Evolutionary conservation across 129 eudicot species (phyloP), one percentile per base, ranked within the genome.

Genomic region (Tagetes erecta): DNA sequence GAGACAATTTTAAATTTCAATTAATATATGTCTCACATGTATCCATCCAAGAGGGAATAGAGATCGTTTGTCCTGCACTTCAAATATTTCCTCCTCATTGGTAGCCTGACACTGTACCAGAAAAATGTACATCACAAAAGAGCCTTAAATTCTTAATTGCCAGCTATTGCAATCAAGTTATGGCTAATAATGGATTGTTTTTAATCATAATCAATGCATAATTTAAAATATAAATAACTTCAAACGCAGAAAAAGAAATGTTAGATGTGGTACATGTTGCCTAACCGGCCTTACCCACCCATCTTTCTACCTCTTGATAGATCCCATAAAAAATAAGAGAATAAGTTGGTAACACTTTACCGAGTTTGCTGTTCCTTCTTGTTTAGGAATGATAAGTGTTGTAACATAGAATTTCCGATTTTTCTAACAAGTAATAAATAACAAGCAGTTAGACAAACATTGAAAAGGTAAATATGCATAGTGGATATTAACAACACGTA

Each of bases 31-130:
- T 75, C 97, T 87, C 80, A 94, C 99, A 87, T 94, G 99, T 80
- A 94, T 94, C 99, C 99, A 94, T 47, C 99, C 99, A 53, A 94
- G 79, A 5, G 97, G 93, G 77, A 94, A 94, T 73, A 94, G 88
- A 46, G 91, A 86, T 63, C 83, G 88, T 77, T 87, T 88, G 73
- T 94, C 99, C 86, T 91, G 99, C 68, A 84, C 99, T 83, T 94
- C 99, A 79, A 94, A 94, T 80, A 94, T 94, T 85, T 94, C 99
- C 83, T 94, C 99, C 88, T 94, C 99, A 47, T 94, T 87, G 65
- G 97, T 91, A 56, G 99, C 86, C 82, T 87, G 92, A 77, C 99
- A 94, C 99, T 94, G 89, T 60, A 81, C 47, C 75, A 69, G 60
- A 71, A 70, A 53, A 60, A 7, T 35, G 59, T 44, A 47, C 27